phyloP scores from a whole-genome alignment of 1,139 yeast genomes.

The Taphrina populina region DNA sequence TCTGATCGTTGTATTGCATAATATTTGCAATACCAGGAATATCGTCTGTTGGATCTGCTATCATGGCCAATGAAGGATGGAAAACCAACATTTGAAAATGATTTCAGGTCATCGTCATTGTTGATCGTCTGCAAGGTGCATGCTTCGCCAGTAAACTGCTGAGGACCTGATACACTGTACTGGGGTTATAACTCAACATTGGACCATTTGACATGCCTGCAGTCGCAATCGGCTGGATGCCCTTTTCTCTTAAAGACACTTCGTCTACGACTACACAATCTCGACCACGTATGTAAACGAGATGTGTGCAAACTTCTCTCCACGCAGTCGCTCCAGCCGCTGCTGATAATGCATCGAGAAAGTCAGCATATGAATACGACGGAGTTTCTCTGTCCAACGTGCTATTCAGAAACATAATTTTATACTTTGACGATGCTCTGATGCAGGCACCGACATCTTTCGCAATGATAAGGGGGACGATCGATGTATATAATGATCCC shows the following conservation, averaged over 20 bases:
- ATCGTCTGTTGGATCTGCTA: too few species aligned
- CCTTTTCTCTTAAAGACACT: background rate
- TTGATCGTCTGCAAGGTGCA: background rate
- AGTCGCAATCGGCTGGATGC: background rate
- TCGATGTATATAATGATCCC: conserved; percentile 57
- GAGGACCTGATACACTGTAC: background rate
- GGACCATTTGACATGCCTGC: background rate
- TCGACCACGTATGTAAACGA: background rate
- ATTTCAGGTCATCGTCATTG: too few species aligned
- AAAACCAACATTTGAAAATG: too few species aligned
- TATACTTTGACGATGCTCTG: background rate
- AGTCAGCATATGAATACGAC: background rate
- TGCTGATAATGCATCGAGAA: background rate
- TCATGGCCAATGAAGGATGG: too few species aligned
- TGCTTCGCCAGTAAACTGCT: background rate
- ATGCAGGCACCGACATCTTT: background rate
- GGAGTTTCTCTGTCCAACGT: conserved; percentile 26
- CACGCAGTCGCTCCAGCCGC: background rate
- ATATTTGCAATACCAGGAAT: too few species aligned
- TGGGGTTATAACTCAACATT: background rate
- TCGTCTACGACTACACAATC: background rate
- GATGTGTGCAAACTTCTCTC: conserved; percentile 7
- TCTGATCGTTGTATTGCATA: too few species aligned
- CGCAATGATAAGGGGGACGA: conserved; percentile 6
- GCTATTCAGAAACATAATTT: conserved; percentile 13